Conservation (phyloP, 345 rosid genomes). For the Draba incana region DNA sequence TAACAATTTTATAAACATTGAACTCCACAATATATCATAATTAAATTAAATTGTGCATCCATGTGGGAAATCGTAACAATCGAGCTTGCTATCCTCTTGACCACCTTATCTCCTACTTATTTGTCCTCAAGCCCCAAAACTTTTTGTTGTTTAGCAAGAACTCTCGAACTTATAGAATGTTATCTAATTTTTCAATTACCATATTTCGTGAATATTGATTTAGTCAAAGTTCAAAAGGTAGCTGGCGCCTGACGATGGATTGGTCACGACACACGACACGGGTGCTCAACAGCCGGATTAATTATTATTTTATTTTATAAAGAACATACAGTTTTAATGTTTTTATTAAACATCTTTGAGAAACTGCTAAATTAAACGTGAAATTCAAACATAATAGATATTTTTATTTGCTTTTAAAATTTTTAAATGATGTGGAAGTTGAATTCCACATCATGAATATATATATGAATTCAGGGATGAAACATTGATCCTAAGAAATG, state of each 20-base stretch:
- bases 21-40: not conserved
- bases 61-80: not conserved
- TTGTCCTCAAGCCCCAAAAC: not conserved
- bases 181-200: not conserved
- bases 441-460: too few species aligned
- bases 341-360: too few species aligned
- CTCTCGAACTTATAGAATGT: not conserved
- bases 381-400: not conserved
- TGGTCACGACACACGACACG: not conserved
- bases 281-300: not conserved
- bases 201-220: not conserved
- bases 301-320: not conserved
- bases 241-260: not conserved
- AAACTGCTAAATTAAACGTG: too few species aligned
- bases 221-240: conserved; percentile 20
- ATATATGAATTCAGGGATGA: too few species aligned
- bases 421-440: too few species aligned
- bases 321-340: not conserved
- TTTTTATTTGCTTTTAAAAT: too few species aligned
- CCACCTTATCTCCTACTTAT: not conserved
- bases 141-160: not conserved
- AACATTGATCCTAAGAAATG: too few species aligned
- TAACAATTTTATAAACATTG: not conserved
- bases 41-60: not conserved
- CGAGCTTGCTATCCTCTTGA: not conserved